These are phyloP conservation scores for Exophiala sp. DNA, from an alignment of 2,329 filamentous ascomycete species.

Conservation along the genomic window DNA sequence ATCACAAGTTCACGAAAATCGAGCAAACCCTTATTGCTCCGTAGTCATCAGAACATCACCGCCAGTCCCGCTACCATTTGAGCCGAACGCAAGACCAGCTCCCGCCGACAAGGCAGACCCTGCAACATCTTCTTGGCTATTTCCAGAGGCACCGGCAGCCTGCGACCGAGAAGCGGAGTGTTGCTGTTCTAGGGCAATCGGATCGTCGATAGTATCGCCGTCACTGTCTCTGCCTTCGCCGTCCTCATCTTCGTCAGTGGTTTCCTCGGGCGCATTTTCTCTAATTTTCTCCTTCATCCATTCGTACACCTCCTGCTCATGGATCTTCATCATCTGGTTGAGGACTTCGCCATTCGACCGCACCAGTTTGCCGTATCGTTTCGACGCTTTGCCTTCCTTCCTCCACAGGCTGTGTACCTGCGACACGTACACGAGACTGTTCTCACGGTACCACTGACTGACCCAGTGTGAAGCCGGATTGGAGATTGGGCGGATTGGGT, in stretches of 20 bases:
- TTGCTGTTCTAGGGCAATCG: not conserved
- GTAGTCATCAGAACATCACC: slow-evolving; percentile 20
- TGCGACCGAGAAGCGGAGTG: not conserved
- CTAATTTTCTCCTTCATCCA: slow-evolving; percentile 40
- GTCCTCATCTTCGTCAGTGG: slow-evolving; percentile 3
- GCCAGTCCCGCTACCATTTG: not conserved
- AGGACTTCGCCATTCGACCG: slow-evolving; percentile 41
- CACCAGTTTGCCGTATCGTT: slow-evolving; percentile 52
- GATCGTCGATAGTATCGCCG: slow-evolving; percentile 8
- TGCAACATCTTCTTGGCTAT: not conserved
- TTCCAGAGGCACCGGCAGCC: not conserved
- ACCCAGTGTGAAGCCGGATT: slow-evolving; percentile 65
- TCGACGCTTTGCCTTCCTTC: slow-evolving; percentile 52
- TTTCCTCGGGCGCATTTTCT: slow-evolving; percentile 24
- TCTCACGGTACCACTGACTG: slow-evolving; percentile 74
- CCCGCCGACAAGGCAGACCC: not conserved
- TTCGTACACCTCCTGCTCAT: slow-evolving; percentile 46
- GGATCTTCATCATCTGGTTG: slow-evolving; percentile 53
- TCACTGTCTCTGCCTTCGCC: slow-evolving; percentile 6
- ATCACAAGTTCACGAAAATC: no score
- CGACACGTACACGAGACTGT: slow-evolving; percentile 74
- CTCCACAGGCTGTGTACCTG: slow-evolving; percentile 72
- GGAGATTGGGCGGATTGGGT: slow-evolving; percentile 69
- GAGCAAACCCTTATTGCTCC: not conserved
- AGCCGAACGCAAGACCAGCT: not conserved